phyloP scores from a whole-genome alignment of 176 grass and related monocot species.

The Carex cristatella region DNA sequence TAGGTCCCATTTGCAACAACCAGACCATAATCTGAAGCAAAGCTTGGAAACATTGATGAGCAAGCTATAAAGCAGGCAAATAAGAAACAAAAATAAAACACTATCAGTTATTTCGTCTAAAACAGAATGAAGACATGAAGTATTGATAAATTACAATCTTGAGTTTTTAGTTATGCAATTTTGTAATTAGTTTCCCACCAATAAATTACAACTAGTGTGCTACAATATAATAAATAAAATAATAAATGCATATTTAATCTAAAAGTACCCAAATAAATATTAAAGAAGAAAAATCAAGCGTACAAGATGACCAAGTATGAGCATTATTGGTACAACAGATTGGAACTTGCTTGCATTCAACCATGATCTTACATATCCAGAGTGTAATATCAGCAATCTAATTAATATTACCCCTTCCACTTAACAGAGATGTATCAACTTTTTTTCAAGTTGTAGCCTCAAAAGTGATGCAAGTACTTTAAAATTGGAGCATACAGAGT shows the following conservation, averaged over 20 bases:
- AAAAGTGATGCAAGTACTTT: background rate
- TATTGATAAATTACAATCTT: conserved; percentile 3
- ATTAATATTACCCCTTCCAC: background rate
- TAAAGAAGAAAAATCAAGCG: background rate
- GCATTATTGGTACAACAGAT: background rate
- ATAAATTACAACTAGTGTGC: background rate
- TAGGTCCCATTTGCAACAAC: conserved; percentile 74
- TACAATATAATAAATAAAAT: background rate
- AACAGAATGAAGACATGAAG: background rate
- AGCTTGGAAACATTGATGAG: conserved; percentile 48
- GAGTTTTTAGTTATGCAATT: background rate
- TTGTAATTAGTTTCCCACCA: background rate
- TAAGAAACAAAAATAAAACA: background rate
- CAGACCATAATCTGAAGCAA: conserved; percentile 55
- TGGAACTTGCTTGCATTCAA: background rate
- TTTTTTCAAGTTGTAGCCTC: background rate
- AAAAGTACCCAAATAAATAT: background rate
- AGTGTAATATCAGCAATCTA: background rate
- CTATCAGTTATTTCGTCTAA: background rate
- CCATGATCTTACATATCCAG: background rate
- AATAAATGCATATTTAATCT: conserved; percentile 2
- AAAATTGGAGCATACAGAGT: background rate
- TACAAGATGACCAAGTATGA: background rate
- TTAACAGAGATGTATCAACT: background rate
- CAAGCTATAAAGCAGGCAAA: conserved; percentile 34